Conservation (phyloP, 1,139 yeast species). For the Geotrichum europaeum region DNA sequence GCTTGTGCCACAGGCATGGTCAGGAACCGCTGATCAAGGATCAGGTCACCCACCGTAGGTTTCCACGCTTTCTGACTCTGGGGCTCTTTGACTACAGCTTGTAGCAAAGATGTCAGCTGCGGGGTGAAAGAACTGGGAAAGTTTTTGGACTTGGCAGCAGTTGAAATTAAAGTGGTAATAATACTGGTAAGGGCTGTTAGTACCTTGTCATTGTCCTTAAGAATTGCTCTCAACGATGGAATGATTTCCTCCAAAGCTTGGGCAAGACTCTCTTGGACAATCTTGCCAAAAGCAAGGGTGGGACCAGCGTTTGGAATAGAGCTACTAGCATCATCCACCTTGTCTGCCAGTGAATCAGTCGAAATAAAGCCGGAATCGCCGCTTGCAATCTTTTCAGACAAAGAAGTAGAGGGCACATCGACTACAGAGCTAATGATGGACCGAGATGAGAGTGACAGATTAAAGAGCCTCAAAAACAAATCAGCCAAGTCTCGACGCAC, state of each 20-base stretch:
- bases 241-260: slow-evolving; percentile 38
- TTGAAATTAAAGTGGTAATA: slow-evolving; percentile 39
- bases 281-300: neutral
- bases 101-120: slow-evolving; percentile 29
- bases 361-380: neutral
- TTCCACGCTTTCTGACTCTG: slow-evolving; percentile 37
- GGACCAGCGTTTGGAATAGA: neutral
- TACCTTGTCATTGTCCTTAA: slow-evolving; percentile 46
- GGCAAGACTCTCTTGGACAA: slow-evolving; percentile 37
- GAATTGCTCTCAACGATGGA: slow-evolving; percentile 38
- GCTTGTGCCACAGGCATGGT: slow-evolving; percentile 31
- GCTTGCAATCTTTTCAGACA: neutral
- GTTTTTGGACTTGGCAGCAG: slow-evolving; percentile 40
- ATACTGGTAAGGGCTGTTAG: slow-evolving; percentile 39
- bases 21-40: slow-evolving; percentile 42
- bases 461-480: slow-evolving; percentile 50
- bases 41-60: slow-evolving; percentile 34
- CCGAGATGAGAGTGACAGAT: slow-evolving; percentile 36
- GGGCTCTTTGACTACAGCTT: slow-evolving; percentile 24
- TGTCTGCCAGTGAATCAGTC: neutral
- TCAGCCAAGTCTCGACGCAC: slow-evolving; percentile 64
- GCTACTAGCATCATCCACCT: neutral
- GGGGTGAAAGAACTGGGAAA: slow-evolving; percentile 29
- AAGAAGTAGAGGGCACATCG: neutral
- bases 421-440: slow-evolving; percentile 9